These are phyloP conservation scores for Pyrenochaeta sp. DNA, from an alignment of 2,329 filamentous ascomycete genomes.

Conservation along the genomic window DNA sequence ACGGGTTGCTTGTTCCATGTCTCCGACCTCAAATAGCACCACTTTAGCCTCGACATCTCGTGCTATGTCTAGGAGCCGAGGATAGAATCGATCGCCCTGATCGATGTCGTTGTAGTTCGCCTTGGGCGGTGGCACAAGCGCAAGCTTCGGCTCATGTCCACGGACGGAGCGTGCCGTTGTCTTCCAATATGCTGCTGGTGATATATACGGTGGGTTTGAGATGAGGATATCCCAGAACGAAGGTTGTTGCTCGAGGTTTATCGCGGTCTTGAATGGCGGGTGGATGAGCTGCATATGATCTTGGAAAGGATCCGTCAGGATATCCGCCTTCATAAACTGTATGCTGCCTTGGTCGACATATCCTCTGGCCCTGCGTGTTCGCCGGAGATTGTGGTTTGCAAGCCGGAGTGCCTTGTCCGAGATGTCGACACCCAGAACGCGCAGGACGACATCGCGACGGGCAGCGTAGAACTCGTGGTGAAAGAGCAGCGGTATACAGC, in stretches of 20 bases:
- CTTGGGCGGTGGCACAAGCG: conserved; percentile 65
- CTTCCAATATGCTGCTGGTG: conserved; percentile 65
- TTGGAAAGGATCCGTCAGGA: conserved; percentile 58
- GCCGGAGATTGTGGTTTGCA: conserved; percentile 67
- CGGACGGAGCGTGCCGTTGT: conserved; percentile 77
- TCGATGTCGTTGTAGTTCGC: conserved; percentile 25
- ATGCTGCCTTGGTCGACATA: conserved; percentile 39
- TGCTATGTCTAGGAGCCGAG: conserved; percentile 66
- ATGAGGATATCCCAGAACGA: conserved; percentile 69
- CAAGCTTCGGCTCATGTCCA: conserved; percentile 79
- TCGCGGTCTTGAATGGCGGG: conserved; percentile 20
- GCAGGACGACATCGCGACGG: conserved; percentile 45
- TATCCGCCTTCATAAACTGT: conserved; percentile 57
- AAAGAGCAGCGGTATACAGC: conserved; percentile 84
- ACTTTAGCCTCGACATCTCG: conserved; percentile 59
- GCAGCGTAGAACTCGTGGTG: conserved; percentile 64
- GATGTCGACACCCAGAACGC: conserved; percentile 76
- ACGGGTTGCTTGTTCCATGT: conserved; percentile 70
- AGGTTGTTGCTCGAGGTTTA: conserved; percentile 21
- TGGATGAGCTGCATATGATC: conserved; percentile 30
- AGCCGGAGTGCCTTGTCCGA: conserved; percentile 70
- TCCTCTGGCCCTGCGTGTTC: conserved; percentile 33
- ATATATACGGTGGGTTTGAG: conserved; percentile 93
- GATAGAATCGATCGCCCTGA: conserved; percentile 70
- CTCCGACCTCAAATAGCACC: conserved; percentile 75